Percentiles rank a stretch among this genome's conserved stretches.
These are phyloP conservation scores for Paragyromitra xinjiangensis DNA, from an alignment of 495 filamentous ascomycete species.

Conservation along the genomic window DNA sequence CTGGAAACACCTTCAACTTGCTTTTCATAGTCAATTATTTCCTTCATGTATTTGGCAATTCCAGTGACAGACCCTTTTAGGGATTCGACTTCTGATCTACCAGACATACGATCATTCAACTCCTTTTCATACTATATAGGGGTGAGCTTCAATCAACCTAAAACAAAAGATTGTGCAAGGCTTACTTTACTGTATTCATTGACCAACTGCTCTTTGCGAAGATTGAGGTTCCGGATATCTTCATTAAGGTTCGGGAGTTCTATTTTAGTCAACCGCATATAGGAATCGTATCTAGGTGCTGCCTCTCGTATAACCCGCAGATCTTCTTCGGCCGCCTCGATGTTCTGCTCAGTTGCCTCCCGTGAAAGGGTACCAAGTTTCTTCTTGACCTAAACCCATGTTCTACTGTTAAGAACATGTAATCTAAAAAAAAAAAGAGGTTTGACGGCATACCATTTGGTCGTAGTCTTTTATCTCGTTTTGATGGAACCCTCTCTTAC, in stretches of 20 bases:
- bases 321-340: constrained; percentile 68
- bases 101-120: constrained; percentile 71
- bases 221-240: constrained; percentile 69
- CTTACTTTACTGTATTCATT: constrained; percentile 74
- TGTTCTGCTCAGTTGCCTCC: constrained; percentile 65
- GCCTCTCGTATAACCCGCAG: constrained; percentile 70
- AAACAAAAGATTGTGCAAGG: background rate
- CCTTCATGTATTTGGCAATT: constrained; percentile 75
- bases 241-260: constrained; percentile 76
- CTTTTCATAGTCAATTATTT: constrained; percentile 72
- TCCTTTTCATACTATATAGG: constrained; percentile 46
- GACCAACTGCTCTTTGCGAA: constrained; percentile 69
- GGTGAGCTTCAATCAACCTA: constrained; percentile 22
- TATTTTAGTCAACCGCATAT: constrained; percentile 69
- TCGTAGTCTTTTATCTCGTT: constrained; percentile 51
- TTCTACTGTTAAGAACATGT: constrained; percentile 2
- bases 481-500: constrained; percentile 49
- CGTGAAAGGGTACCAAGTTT: constrained; percentile 59
- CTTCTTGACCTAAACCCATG: constrained; percentile 37
- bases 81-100: constrained; percentile 76
- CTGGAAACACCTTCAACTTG: constrained; percentile 75
- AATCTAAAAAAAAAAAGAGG: background rate
- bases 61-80: constrained; percentile 77
- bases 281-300: constrained; percentile 75
- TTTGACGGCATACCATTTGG: constrained; percentile 43